Conservation (phyloP, 2,329 filamentous ascomycete genomes). For the Colletotrichum karsti region DNA sequence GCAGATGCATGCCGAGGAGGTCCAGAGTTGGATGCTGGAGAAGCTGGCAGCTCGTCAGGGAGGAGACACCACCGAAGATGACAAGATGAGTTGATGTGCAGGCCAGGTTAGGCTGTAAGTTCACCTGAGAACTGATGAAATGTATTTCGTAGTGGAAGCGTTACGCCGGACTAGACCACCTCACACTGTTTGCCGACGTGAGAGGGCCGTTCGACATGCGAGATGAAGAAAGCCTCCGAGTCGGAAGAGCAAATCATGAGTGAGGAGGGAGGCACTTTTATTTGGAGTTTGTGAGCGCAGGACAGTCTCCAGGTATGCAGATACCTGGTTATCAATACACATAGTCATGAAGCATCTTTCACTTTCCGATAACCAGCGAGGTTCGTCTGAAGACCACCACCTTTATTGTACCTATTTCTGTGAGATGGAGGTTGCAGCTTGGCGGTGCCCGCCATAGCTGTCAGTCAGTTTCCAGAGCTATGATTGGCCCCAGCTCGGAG, state of each 20-base stretch:
- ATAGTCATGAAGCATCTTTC: background rate
- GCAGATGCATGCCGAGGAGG: constrained; percentile 60
- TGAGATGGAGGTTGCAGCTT: background rate
- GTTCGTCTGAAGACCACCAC: background rate
- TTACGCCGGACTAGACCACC: no score
- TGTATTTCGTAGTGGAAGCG: background rate
- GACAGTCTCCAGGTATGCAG: background rate
- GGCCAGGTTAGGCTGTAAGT: background rate
- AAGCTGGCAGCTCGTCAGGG: constrained; percentile 42
- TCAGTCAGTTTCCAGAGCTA: background rate
- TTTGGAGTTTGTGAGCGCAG: constrained; percentile 1
- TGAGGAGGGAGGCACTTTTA: background rate
- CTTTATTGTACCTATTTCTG: no score
- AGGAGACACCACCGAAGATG: constrained; percentile 60
- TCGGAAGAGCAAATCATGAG: background rate
- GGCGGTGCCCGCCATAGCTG: background rate
- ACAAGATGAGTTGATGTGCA: constrained; percentile 40
- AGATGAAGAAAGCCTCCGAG: background rate
- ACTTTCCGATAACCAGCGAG: background rate
- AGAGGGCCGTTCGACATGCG: background rate
- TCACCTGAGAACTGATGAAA: no score
- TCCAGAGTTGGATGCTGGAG: constrained; percentile 59
- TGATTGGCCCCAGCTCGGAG: background rate
- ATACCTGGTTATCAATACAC: background rate
- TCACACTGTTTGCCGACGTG: background rate